phyloP scores from a whole-genome alignment of 805 yeast species.

The Nakazawaea holstii region DNA sequence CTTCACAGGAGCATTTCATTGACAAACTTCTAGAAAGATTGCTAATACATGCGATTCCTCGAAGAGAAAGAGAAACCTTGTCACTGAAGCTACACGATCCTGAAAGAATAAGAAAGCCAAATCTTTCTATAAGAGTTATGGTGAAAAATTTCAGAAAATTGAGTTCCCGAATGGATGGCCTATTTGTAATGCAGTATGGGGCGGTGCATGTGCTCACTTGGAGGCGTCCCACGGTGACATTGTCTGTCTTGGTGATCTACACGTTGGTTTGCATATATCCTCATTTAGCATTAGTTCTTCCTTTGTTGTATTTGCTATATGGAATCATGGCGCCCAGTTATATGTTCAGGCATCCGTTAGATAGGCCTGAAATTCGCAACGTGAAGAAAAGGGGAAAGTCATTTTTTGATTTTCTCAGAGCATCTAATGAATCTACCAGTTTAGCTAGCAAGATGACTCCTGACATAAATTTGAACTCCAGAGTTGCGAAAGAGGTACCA shows the following conservation, averaged over 20 bases:
- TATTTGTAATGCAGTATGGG: constrained; percentile 60
- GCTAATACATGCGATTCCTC: constrained; percentile 43
- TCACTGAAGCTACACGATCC: constrained; percentile 39
- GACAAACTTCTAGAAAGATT: constrained; percentile 53
- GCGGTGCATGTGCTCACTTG: constrained; percentile 60
- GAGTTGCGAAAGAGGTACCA: constrained; percentile 12
- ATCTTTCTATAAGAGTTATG: constrained; percentile 51
- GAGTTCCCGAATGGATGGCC: constrained; percentile 47
- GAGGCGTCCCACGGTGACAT: constrained; percentile 69
- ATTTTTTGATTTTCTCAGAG: constrained; percentile 32
- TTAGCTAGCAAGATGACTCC: constrained; percentile 14
- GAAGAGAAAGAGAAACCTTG: constrained; percentile 40
- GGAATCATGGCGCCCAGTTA: constrained; percentile 70
- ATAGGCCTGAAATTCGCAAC: constrained; percentile 36
- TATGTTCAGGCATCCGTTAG: constrained; percentile 59
- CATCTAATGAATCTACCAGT: constrained; percentile 12
- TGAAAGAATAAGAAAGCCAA: constrained; percentile 38
- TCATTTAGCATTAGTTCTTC: constrained; percentile 56
- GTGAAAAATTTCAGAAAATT: constrained; percentile 53
- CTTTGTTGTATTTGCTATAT: constrained; percentile 48
- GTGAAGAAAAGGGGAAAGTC: constrained; percentile 50
- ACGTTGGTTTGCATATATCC: constrained; percentile 73
- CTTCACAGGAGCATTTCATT: constrained; percentile 40
- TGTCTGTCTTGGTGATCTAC: constrained; percentile 51
- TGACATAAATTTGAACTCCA: constrained; percentile 10